phyloP scores from a whole-genome alignment of 441 rosid species.

The Hura crepitans region DNA sequence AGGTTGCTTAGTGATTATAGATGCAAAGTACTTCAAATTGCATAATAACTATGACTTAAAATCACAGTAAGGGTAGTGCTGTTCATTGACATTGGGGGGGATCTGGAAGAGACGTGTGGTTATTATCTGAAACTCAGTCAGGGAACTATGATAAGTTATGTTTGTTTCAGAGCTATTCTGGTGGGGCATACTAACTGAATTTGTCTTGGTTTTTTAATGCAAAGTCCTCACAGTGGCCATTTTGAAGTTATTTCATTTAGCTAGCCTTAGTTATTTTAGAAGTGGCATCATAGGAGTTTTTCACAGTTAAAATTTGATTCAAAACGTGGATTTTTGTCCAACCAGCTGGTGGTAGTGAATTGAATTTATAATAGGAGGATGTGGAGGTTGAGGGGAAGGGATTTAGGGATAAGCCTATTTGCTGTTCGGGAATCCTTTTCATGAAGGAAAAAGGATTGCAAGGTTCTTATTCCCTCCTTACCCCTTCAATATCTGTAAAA shows the following conservation, averaged over 20 bases:
- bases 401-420: too few species aligned
- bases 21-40: not conserved
- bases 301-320: not conserved
- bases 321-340: not conserved
- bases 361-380: too few species aligned
- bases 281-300: not conserved
- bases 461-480: too few species aligned
- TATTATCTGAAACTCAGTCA: not conserved
- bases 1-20: too few species aligned
- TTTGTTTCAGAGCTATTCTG: not conserved
- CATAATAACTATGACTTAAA: not conserved
- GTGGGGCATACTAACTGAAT: not conserved
- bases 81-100: not conserved
- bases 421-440: too few species aligned
- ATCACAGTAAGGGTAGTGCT: not conserved
- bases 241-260: not conserved
- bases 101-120: not conserved
- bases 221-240: not conserved
- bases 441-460: too few species aligned
- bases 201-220: not conserved
- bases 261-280: not conserved
- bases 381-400: too few species aligned
- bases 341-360: not conserved
- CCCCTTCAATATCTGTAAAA: too few species aligned
- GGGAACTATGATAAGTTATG: not conserved